These are phyloP conservation scores for Davidsoniella virescens DNA, from an alignment of 2,329 filamentous ascomycete genomes.

Conservation along the genomic window DNA sequence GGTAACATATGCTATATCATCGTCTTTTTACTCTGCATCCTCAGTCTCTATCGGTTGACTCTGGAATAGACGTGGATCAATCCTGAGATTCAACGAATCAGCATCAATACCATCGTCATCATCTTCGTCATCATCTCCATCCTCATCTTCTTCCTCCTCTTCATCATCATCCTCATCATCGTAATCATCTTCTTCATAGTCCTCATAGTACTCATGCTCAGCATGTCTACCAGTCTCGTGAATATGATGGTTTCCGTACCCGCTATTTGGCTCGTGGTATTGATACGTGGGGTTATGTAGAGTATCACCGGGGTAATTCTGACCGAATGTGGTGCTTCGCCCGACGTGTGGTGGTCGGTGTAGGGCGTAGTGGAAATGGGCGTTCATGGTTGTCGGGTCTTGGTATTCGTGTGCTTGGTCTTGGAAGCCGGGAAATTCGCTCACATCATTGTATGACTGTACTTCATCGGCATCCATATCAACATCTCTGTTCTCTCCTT, in stretches of 20 bases:
- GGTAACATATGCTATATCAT: too few relatives aligned
- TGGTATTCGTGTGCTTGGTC: too few relatives aligned
- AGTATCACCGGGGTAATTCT: background rate
- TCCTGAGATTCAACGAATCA: background rate
- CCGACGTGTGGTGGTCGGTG: background rate
- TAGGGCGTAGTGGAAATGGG: too few relatives aligned
- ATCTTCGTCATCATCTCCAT: conserved; percentile 17
- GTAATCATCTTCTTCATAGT: conserved; percentile 17
- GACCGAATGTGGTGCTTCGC: too few relatives aligned
- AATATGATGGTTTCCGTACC: too few relatives aligned
- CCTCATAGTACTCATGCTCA: conserved; percentile 17
- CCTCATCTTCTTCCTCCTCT: conserved; percentile 13
- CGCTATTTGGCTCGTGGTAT: background rate
- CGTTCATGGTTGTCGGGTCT: too few relatives aligned
- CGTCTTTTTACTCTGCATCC: too few relatives aligned
- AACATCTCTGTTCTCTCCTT: conserved; percentile 15
- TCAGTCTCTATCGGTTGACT: background rate
- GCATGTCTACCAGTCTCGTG: background rate
- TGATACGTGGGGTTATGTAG: background rate
- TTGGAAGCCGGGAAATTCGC: too few relatives aligned
- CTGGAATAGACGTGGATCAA: conserved; percentile 9
- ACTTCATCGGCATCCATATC: conserved; percentile 8
- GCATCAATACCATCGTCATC: conserved; percentile 4
- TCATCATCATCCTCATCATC: conserved; percentile 17
- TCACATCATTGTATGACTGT: too few relatives aligned